phyloP scores from a whole-genome alignment of 75 land plant genomes.

The Picea sitchensis region DNA sequence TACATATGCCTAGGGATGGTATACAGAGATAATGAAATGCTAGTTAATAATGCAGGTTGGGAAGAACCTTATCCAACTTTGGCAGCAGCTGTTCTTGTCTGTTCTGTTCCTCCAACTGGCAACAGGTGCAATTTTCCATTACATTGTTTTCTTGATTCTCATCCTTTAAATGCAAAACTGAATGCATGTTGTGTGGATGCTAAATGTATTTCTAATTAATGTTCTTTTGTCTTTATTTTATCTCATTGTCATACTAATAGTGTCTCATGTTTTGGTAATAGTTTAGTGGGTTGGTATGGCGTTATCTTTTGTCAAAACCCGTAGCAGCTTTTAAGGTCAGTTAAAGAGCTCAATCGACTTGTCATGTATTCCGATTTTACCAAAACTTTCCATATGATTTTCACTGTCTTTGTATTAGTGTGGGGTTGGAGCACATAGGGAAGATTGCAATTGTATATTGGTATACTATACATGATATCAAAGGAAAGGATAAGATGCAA shows the following conservation, averaged over 20 bases:
- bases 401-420: neutral
- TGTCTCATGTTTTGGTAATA: conserved; percentile 7
- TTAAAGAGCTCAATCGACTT: neutral
- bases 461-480: neutral
- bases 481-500: neutral
- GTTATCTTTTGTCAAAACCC: conserved; percentile 60
- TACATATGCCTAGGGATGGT: neutral
- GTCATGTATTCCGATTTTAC: neutral
- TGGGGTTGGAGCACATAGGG: neutral
- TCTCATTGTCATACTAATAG: conserved; percentile 2
- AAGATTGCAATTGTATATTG: neutral
- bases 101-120: conserved; percentile 95
- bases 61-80: conserved; percentile 43
- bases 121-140: conserved; percentile 41
- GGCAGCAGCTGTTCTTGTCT: conserved; percentile 67
- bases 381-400: neutral
- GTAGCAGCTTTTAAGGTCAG: conserved; percentile 65
- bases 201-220: neutral
- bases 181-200: neutral
- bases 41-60: conserved; percentile 12
- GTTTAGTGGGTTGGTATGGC: conserved; percentile 55
- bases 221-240: conserved; percentile 4
- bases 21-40: neutral
- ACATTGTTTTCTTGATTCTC: conserved; percentile 8
- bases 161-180: neutral